Percentiles rank a stretch among this genome's conserved stretches.
These are phyloP conservation scores for Cytospora piceae DNA, from an alignment of 2,329 filamentous ascomycete genomes.

Conservation along the genomic window DNA sequence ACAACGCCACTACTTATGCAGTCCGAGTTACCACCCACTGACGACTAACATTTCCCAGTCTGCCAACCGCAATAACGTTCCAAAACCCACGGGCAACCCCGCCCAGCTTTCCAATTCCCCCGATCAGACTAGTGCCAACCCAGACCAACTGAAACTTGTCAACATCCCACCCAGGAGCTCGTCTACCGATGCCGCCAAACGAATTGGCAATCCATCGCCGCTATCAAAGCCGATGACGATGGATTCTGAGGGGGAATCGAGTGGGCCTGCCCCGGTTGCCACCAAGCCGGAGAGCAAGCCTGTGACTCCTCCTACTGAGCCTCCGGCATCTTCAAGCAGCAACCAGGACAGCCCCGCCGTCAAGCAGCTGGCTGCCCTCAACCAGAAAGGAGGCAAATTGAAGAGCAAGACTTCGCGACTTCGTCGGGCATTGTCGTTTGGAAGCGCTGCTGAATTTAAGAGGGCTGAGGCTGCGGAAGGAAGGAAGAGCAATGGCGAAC, in stretches of 20 bases:
- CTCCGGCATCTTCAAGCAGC: constrained; percentile 36
- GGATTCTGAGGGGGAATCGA: constrained; percentile 54
- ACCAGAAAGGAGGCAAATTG: constrained; percentile 74
- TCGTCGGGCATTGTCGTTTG: constrained; percentile 92
- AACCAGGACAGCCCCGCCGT: constrained; percentile 70
- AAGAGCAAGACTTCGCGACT: constrained; percentile 87
- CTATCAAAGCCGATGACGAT: constrained; percentile 72
- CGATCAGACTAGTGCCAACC: constrained; percentile 52
- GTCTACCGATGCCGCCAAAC: constrained; percentile 68
- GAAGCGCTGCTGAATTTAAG: constrained; percentile 87
- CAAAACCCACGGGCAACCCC: constrained; percentile 58
- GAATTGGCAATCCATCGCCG: constrained; percentile 69
- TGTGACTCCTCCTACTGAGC: constrained; percentile 20
- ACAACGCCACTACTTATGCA: constrained; percentile 34
- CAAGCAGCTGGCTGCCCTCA: constrained; percentile 84
- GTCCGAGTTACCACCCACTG: constrained; percentile 44
- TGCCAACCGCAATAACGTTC: constrained; percentile 59
- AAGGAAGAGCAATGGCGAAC: constrained; percentile 39
- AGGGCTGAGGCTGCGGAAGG: constrained; percentile 68
- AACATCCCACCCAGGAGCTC: constrained; percentile 66
- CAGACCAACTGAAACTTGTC: constrained; percentile 59
- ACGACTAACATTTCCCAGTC: constrained; percentile 56
- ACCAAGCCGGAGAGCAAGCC: constrained; percentile 34
- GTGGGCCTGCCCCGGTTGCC: constrained; percentile 34
- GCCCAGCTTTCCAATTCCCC: constrained; percentile 49